Conservation (phyloP, 1,139 yeast species). For the Sugiyamaella sp. region DNA sequence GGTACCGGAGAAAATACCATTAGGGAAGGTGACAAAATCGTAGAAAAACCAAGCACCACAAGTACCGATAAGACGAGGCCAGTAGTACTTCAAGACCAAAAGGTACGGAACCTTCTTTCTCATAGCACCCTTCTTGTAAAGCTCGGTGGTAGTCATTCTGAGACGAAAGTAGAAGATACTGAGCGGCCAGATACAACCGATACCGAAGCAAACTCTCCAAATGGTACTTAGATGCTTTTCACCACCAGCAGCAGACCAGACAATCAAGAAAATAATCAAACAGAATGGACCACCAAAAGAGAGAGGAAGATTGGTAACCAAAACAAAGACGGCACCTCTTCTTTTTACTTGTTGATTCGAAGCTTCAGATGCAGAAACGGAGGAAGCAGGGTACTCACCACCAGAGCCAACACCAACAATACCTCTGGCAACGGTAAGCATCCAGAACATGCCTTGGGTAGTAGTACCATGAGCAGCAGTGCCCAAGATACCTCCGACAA, state of each 20-base stretch:
- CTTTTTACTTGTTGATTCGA: slow-evolving; percentile 67
- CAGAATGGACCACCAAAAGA: slow-evolving; percentile 77
- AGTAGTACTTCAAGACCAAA: slow-evolving; percentile 56
- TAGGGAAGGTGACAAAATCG: slow-evolving; percentile 68
- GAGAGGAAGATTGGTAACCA: slow-evolving; percentile 73
- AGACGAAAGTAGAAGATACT: slow-evolving; percentile 70
- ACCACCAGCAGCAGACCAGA: slow-evolving; percentile 57
- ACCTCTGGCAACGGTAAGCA: slow-evolving; percentile 69
- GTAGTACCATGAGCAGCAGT: slow-evolving; percentile 61
- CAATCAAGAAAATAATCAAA: slow-evolving; percentile 65
- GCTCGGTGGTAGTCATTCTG: slow-evolving; percentile 68
- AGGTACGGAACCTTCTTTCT: slow-evolving; percentile 55
- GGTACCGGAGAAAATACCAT: slow-evolving; percentile 59
- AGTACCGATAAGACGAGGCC: slow-evolving; percentile 58
- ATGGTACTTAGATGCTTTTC: slow-evolving; percentile 52
- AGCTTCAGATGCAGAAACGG: slow-evolving; percentile 71
- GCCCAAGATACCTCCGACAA: slow-evolving; percentile 58
- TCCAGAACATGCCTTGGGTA: slow-evolving; percentile 66
- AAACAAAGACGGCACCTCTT: slow-evolving; percentile 64
- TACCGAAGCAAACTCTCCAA: slow-evolving; percentile 77
- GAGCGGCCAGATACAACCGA: slow-evolving; percentile 76
- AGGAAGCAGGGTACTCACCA: slow-evolving; percentile 74
- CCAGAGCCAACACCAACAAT: slow-evolving; percentile 73
- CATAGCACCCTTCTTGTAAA: slow-evolving; percentile 58
- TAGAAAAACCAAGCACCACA: slow-evolving; percentile 65